A percentile compares a stretch with the other conserved stretches of the same genome.
phyloP scores from a whole-genome alignment of 495 filamentous ascomycete genomes.

The Jackrogersella multiformis region DNA sequence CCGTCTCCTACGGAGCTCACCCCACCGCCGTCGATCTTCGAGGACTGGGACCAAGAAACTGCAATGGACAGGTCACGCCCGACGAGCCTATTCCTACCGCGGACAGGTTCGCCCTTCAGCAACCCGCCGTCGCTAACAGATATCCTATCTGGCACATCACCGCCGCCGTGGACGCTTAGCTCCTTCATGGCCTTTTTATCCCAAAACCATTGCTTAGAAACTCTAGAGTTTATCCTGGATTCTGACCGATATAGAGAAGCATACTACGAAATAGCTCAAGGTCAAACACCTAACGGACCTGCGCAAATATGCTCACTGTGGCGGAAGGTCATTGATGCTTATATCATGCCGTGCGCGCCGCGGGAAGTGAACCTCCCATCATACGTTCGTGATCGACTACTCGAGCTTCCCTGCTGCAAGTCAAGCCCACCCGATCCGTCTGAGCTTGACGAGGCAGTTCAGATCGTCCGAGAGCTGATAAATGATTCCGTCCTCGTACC shows the following conservation, averaged over 20 bases:
- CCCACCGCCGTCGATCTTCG: conserved; percentile 51
- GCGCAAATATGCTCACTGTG: conserved; percentile 80
- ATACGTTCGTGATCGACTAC: conserved; percentile 80
- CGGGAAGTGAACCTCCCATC: conserved; percentile 93
- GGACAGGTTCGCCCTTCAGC: conserved; percentile 55
- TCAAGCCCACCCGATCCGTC: conserved; percentile 78
- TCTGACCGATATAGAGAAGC: conserved; percentile 87
- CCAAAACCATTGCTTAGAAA: conserved; percentile 97
- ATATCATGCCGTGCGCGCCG: conserved; percentile 80
- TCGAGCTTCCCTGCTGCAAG: conserved; percentile 66
- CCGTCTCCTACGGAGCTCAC: conserved; percentile 51
- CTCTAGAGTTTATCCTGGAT: conserved; percentile 96
- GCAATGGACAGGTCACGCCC: conserved; percentile 58
- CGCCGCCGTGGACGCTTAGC: conserved; percentile 88
- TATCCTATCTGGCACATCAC: conserved; percentile 85
- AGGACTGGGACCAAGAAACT: conserved; percentile 55
- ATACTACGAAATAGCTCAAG: conserved; percentile 56
- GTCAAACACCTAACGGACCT: conserved; percentile 57
- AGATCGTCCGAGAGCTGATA: conserved; percentile 94
- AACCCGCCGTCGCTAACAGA: conserved; percentile 85
- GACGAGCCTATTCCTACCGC: conserved; percentile 55
- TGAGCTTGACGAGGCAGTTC: conserved; percentile 85
- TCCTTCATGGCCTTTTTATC: conserved; percentile 98
- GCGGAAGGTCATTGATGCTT: conserved; percentile 73
- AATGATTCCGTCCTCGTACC: conserved; percentile 91